phyloP scores from a whole-genome alignment of 2,329 filamentous ascomycete genomes.

The Alternaria sp. region DNA sequence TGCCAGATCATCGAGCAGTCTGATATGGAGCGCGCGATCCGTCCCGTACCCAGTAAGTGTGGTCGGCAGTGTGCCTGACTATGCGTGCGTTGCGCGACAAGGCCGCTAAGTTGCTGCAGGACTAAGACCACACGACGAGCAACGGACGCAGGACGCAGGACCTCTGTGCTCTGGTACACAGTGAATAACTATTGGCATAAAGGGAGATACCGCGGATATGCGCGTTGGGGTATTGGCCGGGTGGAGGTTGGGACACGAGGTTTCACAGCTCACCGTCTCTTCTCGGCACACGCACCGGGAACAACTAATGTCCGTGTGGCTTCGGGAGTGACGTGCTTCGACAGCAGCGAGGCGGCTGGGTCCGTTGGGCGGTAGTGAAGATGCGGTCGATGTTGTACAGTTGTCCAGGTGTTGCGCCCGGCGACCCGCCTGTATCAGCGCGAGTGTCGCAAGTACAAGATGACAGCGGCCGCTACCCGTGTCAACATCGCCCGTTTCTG shows the following conservation, averaged over 20 bases:
- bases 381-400: slow-evolving; percentile 7
- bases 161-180: slow-evolving; percentile 7
- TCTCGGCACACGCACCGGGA: slow-evolving; percentile 16
- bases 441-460: not conserved
- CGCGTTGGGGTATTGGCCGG: slow-evolving; percentile 13
- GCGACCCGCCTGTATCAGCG: slow-evolving; percentile 10
- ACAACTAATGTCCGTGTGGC: slow-evolving; percentile 16
- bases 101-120: slow-evolving; percentile 26
- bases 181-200: slow-evolving; percentile 1
- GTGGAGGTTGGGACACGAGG: slow-evolving; percentile 17
- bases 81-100: slow-evolving; percentile 18
- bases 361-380: not conserved
- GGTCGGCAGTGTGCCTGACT: slow-evolving; percentile 19
- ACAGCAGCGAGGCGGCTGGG: slow-evolving; percentile 4
- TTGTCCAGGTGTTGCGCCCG: slow-evolving; percentile 1
- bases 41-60: slow-evolving; percentile 36
- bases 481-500: slow-evolving; percentile 17
- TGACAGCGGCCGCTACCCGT: slow-evolving; percentile 12
- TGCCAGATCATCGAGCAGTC: slow-evolving; percentile 47
- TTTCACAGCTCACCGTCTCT: slow-evolving; percentile 27
- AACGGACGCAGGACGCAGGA: slow-evolving; percentile 15
- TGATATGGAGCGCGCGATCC: slow-evolving; percentile 40
- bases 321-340: slow-evolving; percentile 15
- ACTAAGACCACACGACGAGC: slow-evolving; percentile 19
- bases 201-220: not conserved